phyloP scores from a whole-genome alignment of 1,139 yeast species.

The Eremothecium gossypii region DNA sequence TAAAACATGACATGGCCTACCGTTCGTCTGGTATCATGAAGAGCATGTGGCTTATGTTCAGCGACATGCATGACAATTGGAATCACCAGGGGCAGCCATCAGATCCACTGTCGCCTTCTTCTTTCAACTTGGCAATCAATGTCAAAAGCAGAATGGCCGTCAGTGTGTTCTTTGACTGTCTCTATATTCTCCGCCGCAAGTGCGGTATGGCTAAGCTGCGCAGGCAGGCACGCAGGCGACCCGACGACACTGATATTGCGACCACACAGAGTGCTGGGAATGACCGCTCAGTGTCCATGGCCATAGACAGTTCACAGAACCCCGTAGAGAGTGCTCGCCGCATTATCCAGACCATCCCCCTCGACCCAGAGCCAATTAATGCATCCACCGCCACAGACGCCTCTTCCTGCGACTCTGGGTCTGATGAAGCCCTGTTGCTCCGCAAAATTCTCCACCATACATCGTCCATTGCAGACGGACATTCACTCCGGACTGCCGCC shows the following conservation, averaged over 20 bases:
- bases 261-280: conserved; percentile 16
- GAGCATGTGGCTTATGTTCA: conserved; percentile 84
- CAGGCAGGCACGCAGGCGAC: conserved; percentile 21
- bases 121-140: conserved; percentile 38
- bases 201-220: conserved; percentile 69
- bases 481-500: neutral
- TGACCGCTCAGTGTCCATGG: conserved; percentile 27
- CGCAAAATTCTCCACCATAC: conserved; percentile 12
- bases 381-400: conserved; percentile 23
- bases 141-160: conserved; percentile 85
- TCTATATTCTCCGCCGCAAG: conserved; percentile 74
- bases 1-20: conserved; percentile 87
- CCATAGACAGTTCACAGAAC: conserved; percentile 42
- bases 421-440: conserved; percentile 13
- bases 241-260: conserved; percentile 16
- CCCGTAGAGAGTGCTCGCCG: conserved; percentile 66
- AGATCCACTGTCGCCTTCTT: neutral
- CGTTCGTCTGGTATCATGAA: conserved; percentile 90
- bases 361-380: conserved; percentile 69
- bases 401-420: conserved; percentile 13
- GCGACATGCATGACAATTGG: conserved; percentile 33
- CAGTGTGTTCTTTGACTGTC: conserved; percentile 81
- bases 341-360: conserved; percentile 66
- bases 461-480: neutral
- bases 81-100: conserved; percentile 16